Conservation (phyloP, 345 rosid species). For the Syzygium aromaticum region DNA sequence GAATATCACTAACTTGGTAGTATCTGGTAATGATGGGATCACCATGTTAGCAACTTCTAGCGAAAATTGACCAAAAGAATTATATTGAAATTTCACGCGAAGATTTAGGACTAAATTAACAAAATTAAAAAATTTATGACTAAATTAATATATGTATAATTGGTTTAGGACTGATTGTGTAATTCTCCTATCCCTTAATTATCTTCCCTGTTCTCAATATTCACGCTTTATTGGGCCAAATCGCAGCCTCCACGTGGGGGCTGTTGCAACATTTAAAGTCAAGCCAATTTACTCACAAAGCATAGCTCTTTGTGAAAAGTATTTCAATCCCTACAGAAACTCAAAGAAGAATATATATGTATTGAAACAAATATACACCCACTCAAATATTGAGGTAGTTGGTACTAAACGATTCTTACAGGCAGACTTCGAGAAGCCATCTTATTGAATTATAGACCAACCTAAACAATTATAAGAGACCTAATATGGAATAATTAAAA, state of each 20-base stretch:
- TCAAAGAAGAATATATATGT: neutral
- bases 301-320: neutral
- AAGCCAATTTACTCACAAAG: neutral
- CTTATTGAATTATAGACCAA: neutral
- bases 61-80: accelerated
- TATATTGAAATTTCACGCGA: neutral
- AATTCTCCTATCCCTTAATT: neutral
- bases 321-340: neutral
- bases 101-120: accelerated
- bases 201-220: neutral
- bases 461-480: neutral
- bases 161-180: neutral
- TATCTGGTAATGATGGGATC: accelerated
- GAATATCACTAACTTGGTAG: neutral
- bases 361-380: neutral
- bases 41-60: accelerated
- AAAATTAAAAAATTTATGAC: neutral
- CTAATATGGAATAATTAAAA: neutral
- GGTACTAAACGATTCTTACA: neutral
- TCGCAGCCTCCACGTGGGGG: neutral
- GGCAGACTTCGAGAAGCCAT: neutral
- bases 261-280: neutral
- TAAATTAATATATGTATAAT: accelerated
- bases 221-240: neutral
- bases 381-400: neutral